These are phyloP conservation scores for Cladosporium austrohemisphaericum DNA, from an alignment of 2,329 filamentous ascomycete genomes.

Conservation along the genomic window DNA sequence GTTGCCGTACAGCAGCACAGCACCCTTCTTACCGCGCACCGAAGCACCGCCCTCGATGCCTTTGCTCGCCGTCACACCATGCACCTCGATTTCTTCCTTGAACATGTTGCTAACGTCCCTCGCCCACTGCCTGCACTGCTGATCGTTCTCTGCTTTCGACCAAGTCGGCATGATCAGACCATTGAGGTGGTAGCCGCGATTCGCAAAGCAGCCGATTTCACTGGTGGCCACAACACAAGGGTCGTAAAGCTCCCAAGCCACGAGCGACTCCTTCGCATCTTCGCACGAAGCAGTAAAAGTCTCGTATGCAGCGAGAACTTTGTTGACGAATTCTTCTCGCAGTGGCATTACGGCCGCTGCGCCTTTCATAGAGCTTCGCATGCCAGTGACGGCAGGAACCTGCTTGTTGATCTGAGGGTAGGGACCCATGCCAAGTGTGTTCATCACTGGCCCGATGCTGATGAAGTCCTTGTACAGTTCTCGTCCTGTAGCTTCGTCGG, in stretches of 20 bases:
- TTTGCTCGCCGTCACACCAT: conserved; percentile 20
- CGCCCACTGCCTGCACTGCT: conserved; percentile 27
- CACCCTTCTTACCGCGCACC: conserved; percentile 25
- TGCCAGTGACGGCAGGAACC: conserved; percentile 20
- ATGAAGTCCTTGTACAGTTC: conserved; percentile 23
- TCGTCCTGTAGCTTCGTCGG: conserved; percentile 22
- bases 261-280: conserved; percentile 22
- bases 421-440: conserved; percentile 22
- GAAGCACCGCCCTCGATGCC: conserved; percentile 25
- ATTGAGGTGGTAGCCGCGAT: conserved; percentile 28
- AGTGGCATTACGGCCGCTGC: conserved; percentile 25
- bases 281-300: conserved; percentile 19
- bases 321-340: conserved; percentile 22
- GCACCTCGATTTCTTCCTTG: conserved; percentile 24
- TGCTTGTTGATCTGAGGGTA: conserved; percentile 26
- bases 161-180: conserved; percentile 31
- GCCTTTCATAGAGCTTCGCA: conserved; percentile 28
- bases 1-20: conserved; percentile 29
- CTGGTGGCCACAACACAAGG: conserved; percentile 21
- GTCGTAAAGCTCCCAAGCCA: conserved; percentile 29
- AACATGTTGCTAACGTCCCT: conserved; percentile 26
- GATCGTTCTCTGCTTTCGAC: conserved; percentile 26
- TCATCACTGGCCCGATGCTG: conserved; percentile 23
- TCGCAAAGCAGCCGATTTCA: conserved; percentile 27
- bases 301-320: conserved; percentile 22